These are phyloP conservation scores for Fusarium tricinctum DNA, from an alignment of 2,329 filamentous ascomycete genomes.

Conservation along the genomic window DNA sequence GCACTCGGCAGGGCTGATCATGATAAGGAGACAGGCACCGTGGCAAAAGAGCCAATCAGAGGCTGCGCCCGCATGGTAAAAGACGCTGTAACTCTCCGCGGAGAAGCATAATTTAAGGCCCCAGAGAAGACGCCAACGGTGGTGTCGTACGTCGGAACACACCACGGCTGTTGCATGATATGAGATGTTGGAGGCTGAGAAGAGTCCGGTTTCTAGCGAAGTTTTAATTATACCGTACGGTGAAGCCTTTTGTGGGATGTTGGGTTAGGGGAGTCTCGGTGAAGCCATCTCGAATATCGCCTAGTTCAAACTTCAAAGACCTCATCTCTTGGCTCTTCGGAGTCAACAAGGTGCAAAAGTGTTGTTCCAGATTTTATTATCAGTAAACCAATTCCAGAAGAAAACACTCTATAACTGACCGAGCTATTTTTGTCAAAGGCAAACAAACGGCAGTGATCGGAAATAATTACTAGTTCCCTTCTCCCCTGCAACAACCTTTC, in stretches of 20 bases:
- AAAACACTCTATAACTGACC: not conserved
- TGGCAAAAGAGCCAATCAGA: constrained; percentile 38
- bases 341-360: not conserved
- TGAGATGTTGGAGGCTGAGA: constrained; percentile 10
- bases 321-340: not conserved
- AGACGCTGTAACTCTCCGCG: constrained; percentile 37
- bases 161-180: constrained; percentile 35
- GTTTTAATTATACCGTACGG: constrained; percentile 9
- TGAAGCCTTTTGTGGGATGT: constrained; percentile 21
- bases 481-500: constrained; percentile 25
- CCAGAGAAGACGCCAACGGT: not conserved
- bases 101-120: constrained; percentile 36
- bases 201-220: constrained; percentile 22
- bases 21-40: constrained; percentile 43
- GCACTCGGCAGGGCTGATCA: constrained; percentile 32
- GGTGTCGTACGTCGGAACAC: constrained; percentile 44
- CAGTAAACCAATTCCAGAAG: not conserved
- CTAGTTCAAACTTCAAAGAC: not conserved
- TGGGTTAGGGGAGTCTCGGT: constrained; percentile 23
- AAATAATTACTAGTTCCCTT: constrained; percentile 24
- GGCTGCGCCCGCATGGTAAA: not conserved
- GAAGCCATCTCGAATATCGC: constrained; percentile 16
- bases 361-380: not conserved
- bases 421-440: constrained; percentile 22
- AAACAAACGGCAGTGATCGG: constrained; percentile 3